phyloP scores from a whole-genome alignment of 129 eudicot species.

The Mikania micrantha region DNA sequence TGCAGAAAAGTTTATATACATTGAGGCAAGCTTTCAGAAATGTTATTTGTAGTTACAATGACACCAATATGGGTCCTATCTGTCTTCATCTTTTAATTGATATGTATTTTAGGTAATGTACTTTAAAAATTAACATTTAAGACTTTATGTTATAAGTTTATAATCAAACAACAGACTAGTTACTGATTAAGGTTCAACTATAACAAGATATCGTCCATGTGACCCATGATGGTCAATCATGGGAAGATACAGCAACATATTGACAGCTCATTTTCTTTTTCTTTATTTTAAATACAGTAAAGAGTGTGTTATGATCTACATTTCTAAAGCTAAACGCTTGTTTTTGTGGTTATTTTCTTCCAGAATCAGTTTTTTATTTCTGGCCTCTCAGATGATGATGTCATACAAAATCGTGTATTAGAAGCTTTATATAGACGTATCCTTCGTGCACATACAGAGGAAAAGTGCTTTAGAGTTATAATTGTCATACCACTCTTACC shows the following conservation, averaged over 20 bases:
- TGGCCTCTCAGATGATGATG: constrained; percentile 74
- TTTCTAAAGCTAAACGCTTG: not conserved
- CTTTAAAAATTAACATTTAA: not conserved
- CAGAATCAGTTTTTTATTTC: constrained; percentile 99
- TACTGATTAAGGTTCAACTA: not conserved
- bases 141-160: not conserved
- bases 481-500: constrained; percentile 87
- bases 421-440: constrained; percentile 88
- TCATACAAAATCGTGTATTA: constrained; percentile 74
- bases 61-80: not conserved
- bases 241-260: constrained; percentile 16
- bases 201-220: not conserved
- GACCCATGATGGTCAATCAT: not conserved
- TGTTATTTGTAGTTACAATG: not conserved
- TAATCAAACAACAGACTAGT: not conserved
- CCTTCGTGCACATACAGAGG: constrained; percentile 62
- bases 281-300: not conserved
- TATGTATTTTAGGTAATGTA: not conserved
- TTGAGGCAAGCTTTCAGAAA: constrained; percentile 54
- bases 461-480: constrained; percentile 72
- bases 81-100: not conserved
- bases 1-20: constrained; percentile 82
- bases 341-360: constrained; percentile 18
- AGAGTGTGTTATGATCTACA: constrained; percentile 1
- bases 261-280: not conserved